A percentile compares a stretch with the other conserved stretches of the same genome.
phyloP scores from a whole-genome alignment of 768 basidiomycete species.

The Lactifluus subvellereus region DNA sequence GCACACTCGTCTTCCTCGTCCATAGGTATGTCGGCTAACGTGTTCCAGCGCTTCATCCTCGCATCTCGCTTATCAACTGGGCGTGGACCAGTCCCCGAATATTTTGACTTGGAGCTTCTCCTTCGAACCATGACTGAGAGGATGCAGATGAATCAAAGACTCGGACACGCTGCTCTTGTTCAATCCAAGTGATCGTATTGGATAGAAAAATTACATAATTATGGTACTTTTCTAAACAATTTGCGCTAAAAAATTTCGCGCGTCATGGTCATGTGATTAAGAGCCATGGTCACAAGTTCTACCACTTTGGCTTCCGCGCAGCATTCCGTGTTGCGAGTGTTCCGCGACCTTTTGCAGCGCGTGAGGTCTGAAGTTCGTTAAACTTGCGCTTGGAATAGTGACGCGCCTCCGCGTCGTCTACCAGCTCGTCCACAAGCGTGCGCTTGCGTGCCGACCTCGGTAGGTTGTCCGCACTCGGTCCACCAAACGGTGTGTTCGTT shows the following conservation, averaged over 20 bases:
- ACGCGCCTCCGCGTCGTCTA: conserved; percentile 81
- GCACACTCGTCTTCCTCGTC: conserved; percentile 78
- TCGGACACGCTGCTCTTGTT: too few relatives aligned
- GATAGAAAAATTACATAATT: conserved; percentile 10
- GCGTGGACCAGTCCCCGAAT: conserved; percentile 36
- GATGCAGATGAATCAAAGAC: too few relatives aligned
- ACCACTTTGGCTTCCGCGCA: conserved; percentile 66
- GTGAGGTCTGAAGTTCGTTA: conserved; percentile 62
- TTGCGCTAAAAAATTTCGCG: not conserved
- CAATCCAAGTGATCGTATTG: too few relatives aligned
- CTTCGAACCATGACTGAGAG: conserved; percentile 16
- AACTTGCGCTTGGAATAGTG: conserved; percentile 92
- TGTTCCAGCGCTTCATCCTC: conserved; percentile 63
- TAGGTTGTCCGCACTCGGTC: conserved; percentile 63
- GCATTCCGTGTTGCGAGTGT: conserved; percentile 64
- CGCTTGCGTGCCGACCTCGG: conserved; percentile 65
- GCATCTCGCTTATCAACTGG: conserved; percentile 46
- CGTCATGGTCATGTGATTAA: not conserved
- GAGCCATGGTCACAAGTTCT: not conserved
- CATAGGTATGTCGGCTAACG: conserved; percentile 57
- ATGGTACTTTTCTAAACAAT: not conserved
- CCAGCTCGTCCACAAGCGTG: conserved; percentile 81
- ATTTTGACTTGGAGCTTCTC: conserved; percentile 10
- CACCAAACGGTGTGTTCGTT: conserved; percentile 66
- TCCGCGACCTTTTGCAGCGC: conserved; percentile 63